Base-by-base conservation (phyloP, 176 grass and related monocot species). In the Phoenix roebelenii region DNA sequence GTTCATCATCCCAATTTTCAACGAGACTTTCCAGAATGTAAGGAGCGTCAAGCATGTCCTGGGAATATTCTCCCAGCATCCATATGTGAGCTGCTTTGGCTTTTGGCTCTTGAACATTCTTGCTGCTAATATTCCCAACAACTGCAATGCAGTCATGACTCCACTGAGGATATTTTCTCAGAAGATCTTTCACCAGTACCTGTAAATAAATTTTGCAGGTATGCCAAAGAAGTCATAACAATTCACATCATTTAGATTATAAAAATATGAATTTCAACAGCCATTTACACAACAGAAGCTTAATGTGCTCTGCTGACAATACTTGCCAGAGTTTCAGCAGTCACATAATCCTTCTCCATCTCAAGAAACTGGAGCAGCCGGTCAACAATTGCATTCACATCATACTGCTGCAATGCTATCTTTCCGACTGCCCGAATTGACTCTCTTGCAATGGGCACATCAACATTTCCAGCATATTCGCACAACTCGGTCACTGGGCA, bases 61-160 rank as follows among this genome's bases (percentile, higher is more conserved):
- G 85, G 4, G 94, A 99, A 83, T 99, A 99, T 85, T 99, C 94
- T 80, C 94, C 94, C 23, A 99, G 67, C 94, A 99, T 99, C 94
- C 94, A 99, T 80, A 99, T 93, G 50, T 89, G 82, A 58, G 94
- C 94, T 54, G 94, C 70, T 88, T 99, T 99, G 22, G 81, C 94
- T 83, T 99, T 93, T 28, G 94, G 94, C 56, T 99, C 88, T 74
- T 99, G 88, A 75, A 99, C 89, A 70, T 88, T 98, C 48, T 89
- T 92, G 82, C 88, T 99, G 65, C 94, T 99, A 52, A 99, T 99
- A 82, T 99, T 99, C 67, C 94, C 88, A 74, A 98, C 94, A 69
- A 99, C 94, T 61, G 94, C 88, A 83, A 99, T 99, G 78, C 94
- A 99, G 58, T 99, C 94, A 78, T 99, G 94, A 75, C 85, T 93